phyloP scores from a whole-genome alignment of 2,329 filamentous ascomycete species.

The Cladosporium sp. region DNA sequence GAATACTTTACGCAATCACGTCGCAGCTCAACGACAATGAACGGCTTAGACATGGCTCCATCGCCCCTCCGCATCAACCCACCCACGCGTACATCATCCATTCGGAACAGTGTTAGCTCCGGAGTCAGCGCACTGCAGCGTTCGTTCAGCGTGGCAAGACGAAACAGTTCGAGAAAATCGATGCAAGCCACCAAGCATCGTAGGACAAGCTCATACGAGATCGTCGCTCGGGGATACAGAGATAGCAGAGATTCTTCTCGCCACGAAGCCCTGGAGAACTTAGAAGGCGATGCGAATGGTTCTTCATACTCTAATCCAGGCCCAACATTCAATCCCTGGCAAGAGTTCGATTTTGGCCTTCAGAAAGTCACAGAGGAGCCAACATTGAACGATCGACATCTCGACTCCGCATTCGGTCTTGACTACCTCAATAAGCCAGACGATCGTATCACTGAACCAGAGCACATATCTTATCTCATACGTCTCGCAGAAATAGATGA shows the following conservation, averaged over 20 bases:
- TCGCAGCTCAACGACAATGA: slow-evolving; percentile 18
- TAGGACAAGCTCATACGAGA: slow-evolving; percentile 30
- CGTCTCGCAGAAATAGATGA: slow-evolving; percentile 9
- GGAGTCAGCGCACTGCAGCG: slow-evolving; percentile 21
- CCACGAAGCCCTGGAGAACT: background rate
- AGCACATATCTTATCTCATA: slow-evolving; percentile 12
- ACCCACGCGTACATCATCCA: slow-evolving; percentile 30
- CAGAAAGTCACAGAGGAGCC: slow-evolving; percentile 3
- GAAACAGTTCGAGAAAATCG: slow-evolving; percentile 19
- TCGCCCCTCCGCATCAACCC: slow-evolving; percentile 16
- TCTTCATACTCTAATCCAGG: background rate
- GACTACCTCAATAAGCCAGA: slow-evolving; percentile 3
- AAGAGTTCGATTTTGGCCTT: slow-evolving; percentile 8
- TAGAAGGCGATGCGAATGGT: background rate
- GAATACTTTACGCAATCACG: slow-evolving; percentile 29
- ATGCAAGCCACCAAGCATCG: slow-evolving; percentile 20
- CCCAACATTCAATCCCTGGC: slow-evolving; percentile 1
- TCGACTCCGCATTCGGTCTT: slow-evolving; percentile 19
- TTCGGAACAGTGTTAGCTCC: slow-evolving; percentile 31
- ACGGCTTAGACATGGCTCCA: slow-evolving; percentile 19
- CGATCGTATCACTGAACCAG: background rate
- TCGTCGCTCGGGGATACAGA: slow-evolving; percentile 36
- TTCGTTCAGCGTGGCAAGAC: slow-evolving; percentile 24
- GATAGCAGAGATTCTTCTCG: slow-evolving; percentile 23
- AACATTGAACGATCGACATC: slow-evolving; percentile 1